Base-by-base conservation (phyloP, 306 rosid genomes). In the Coriaria nepalensis region DNA sequence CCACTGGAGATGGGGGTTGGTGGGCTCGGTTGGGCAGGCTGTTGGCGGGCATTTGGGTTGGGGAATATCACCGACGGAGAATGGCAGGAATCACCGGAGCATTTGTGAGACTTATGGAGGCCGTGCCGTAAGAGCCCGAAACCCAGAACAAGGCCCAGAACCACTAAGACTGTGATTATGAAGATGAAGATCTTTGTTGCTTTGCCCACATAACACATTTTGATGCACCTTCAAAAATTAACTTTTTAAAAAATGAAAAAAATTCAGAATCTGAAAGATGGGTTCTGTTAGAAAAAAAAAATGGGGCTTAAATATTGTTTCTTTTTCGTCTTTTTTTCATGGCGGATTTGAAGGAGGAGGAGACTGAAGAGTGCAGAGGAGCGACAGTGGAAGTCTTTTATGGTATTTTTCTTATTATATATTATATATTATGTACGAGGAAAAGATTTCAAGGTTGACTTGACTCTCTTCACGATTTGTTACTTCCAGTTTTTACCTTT, bases 171-270 rank as follows among this genome's bases (percentile, higher is more conserved):
- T 2, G 96, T 85, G n/a, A 82, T 70, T 6, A 92, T 52, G 77
- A 92, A 92, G 60, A 92, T 79, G 93, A 92, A 92, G 96, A 85
- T 92, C 94, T 85, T 92, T 51, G 98, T 85, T 63, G 98, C 98
- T 76, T 92, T 92, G 20, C 98, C 96, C 56, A 92, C 96, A 61
- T 79, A 85, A 63, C 98, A 92, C 95, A 90, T 77, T 46, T 62
- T 59, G 10, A 10, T 38, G 36, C 15, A 36, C 29, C 38, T 35
- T 41, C 49, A 47, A 52, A 9, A 39, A n/a, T n/a, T 38, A 8
- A 20, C 3, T 20, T 20, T 20, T 20, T 1, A 20, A 20, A 20
- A 20, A 20, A 20, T 20, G 1, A 3, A 20, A 9, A 8, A 34
- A 55, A 42, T 45, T 53, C 57, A 39, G 65, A 70, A 43, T 11